phyloP scores from a whole-genome alignment of 2,329 filamentous ascomycete genomes.

The Fusarium virguliforme region DNA sequence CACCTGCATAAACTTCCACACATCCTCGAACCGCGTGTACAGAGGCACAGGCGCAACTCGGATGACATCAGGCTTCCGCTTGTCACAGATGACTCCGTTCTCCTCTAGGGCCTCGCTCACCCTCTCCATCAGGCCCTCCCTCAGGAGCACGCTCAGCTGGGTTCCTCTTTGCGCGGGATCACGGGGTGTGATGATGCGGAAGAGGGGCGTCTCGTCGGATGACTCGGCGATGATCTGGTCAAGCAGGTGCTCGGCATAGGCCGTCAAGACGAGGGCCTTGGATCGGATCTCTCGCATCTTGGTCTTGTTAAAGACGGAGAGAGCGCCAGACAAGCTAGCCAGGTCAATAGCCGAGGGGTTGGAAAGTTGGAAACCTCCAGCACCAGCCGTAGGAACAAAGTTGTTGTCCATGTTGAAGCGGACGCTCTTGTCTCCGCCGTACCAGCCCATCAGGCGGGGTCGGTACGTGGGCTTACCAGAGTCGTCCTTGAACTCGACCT shows the following conservation, averaged over 20 bases:
- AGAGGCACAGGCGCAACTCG: constrained; percentile 86
- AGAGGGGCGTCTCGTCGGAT: constrained; percentile 58
- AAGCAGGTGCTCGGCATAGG: constrained; percentile 81
- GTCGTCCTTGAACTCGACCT: constrained; percentile 62
- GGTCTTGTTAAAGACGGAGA: constrained; percentile 82
- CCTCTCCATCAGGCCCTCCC: constrained; percentile 78
- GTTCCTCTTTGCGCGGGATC: constrained; percentile 80
- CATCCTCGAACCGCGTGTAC: constrained; percentile 86
- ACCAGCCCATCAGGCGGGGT: constrained; percentile 86
- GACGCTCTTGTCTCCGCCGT: constrained; percentile 83
- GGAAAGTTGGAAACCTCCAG: constrained; percentile 86
- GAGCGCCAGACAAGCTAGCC: constrained; percentile 79
- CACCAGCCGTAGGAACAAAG: constrained; percentile 84
- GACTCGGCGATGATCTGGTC: constrained; percentile 59
- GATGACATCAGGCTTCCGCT: constrained; percentile 88
- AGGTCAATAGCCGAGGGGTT: constrained; percentile 87
- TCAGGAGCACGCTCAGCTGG: constrained; percentile 82
- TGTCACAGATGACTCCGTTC: constrained; percentile 83
- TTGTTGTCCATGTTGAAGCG: constrained; percentile 88
- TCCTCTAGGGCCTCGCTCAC: constrained; percentile 76
- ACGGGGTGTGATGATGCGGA: constrained; percentile 78
- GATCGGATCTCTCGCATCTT: constrained; percentile 77
- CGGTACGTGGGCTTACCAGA: constrained; percentile 65
- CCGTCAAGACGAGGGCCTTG: constrained; percentile 82
- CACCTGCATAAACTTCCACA: constrained; percentile 67